These are phyloP conservation scores for Venturia nashicola DNA, from an alignment of 2,329 filamentous ascomycete genomes.

Conservation along the genomic window DNA sequence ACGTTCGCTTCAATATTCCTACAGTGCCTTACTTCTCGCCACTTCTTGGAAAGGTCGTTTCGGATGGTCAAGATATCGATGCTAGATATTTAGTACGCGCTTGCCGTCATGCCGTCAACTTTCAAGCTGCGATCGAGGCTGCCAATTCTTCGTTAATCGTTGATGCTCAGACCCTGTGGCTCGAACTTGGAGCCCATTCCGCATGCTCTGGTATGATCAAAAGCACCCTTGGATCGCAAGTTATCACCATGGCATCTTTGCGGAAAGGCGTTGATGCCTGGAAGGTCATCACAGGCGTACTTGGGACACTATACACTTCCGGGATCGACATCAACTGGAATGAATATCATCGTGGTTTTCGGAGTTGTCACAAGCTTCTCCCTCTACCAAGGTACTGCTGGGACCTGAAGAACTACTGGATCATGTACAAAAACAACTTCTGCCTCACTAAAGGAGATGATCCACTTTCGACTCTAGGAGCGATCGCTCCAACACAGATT, in stretches of 20 bases:
- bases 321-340: slow-evolving; percentile 49
- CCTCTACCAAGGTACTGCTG: slow-evolving; percentile 35
- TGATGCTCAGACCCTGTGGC: slow-evolving; percentile 54
- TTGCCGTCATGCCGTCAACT: slow-evolving; percentile 56
- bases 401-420: slow-evolving; percentile 25
- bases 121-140: slow-evolving; percentile 47
- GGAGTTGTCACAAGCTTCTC: slow-evolving; percentile 33
- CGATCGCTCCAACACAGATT: neutral
- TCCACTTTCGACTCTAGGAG: neutral
- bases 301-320: slow-evolving; percentile 38
- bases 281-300: slow-evolving; percentile 35
- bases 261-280: slow-evolving; percentile 21
- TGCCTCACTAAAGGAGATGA: slow-evolving; percentile 17
- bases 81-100: slow-evolving; percentile 52
- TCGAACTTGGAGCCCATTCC: slow-evolving; percentile 63
- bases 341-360: slow-evolving; percentile 44
- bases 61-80: slow-evolving; percentile 43
- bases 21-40: slow-evolving; percentile 55
- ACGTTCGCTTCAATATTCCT: slow-evolving; percentile 45
- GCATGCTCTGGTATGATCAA: slow-evolving; percentile 58
- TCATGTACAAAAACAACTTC: slow-evolving; percentile 18
- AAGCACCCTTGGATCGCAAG: slow-evolving; percentile 38
- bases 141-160: slow-evolving; percentile 46
- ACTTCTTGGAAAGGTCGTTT: slow-evolving; percentile 47
- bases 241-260: slow-evolving; percentile 9